Percentiles rank a stretch among this genome's conserved stretches.
phyloP scores from a whole-genome alignment of 2,329 filamentous ascomycete species.

The Biscogniauxia marginata region DNA sequence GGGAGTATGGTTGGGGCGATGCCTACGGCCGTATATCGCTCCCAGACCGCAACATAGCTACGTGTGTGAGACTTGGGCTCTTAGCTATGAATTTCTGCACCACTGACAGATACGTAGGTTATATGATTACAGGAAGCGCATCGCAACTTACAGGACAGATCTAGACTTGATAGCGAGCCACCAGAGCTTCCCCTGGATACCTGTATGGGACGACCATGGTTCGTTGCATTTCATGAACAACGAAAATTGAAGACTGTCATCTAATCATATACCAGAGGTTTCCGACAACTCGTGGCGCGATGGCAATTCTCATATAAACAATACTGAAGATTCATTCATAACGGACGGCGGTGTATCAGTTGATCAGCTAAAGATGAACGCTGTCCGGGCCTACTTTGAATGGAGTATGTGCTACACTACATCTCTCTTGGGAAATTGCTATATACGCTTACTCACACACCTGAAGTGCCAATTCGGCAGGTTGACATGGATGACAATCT shows the following conservation, averaged over 20 bases:
- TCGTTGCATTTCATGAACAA: constrained; percentile 1
- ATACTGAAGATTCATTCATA: constrained; percentile 65
- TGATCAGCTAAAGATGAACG: constrained; percentile 71
- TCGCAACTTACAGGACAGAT: constrained; percentile 61
- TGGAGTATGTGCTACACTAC: constrained; percentile 49
- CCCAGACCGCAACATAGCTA: constrained; percentile 50
- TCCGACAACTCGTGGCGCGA: constrained; percentile 65
- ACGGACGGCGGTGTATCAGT: constrained; percentile 60
- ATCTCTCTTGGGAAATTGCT: neutral
- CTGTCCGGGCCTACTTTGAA: constrained; percentile 68
- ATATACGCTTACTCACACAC: neutral
- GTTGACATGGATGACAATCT: constrained; percentile 69
- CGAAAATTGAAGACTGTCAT: neutral
- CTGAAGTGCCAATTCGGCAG: constrained; percentile 47
- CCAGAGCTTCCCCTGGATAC: constrained; percentile 59
- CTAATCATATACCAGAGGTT: constrained; percentile 43
- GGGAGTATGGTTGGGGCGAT: constrained; percentile 49
- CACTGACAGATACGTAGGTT: constrained; percentile 34
- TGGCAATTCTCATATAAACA: constrained; percentile 59
- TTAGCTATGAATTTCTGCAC: constrained; percentile 16
- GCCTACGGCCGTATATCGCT: constrained; percentile 51
- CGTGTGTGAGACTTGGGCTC: constrained; percentile 33
- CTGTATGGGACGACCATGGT: constrained; percentile 63
- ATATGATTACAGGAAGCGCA: constrained; percentile 58
- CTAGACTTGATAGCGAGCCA: constrained; percentile 56